Evolutionary conservation across 768 basidiomycete genomes (phyloP).

Genomic region (Krasilnikovozyma curviuscula): DNA sequence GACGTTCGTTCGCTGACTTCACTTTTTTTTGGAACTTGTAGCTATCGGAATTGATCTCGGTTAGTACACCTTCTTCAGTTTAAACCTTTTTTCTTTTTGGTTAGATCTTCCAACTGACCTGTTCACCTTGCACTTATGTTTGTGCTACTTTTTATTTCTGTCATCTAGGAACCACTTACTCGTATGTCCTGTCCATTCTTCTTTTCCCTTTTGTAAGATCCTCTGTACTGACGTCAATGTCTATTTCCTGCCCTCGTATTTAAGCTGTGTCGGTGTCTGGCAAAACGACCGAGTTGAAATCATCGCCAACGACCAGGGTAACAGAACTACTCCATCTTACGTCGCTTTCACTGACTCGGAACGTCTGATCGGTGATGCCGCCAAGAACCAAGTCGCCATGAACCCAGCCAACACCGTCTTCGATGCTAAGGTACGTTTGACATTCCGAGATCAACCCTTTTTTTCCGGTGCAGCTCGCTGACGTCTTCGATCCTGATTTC

Average conservation of each 20-base stretch:
- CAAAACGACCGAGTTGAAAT: slow-evolving; percentile 30
- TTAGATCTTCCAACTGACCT: no score
- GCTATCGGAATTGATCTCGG: no score
- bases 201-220: slow-evolving; percentile 2
- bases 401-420: slow-evolving; percentile 95
- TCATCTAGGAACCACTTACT: slow-evolving; percentile 30
- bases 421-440: no score
- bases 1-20: no score
- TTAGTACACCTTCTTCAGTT: no score
- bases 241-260: neutral
- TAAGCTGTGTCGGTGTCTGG: slow-evolving; percentile 27
- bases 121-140: no score
- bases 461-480: no score
- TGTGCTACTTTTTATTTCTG: neutral
- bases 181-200: no score
- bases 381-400: slow-evolving; percentile 97
- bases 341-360: slow-evolving; percentile 87
- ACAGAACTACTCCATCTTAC: slow-evolving; percentile 88
- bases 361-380: slow-evolving; percentile 96
- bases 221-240: neutral
- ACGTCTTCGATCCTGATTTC: neutral
- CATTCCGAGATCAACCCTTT: no score
- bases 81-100: no score
- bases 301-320: slow-evolving; percentile 35
- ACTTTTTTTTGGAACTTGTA: no score